Conservation (phyloP, 169 alveolate genomes). For the Plasmodium relictum region DNA sequence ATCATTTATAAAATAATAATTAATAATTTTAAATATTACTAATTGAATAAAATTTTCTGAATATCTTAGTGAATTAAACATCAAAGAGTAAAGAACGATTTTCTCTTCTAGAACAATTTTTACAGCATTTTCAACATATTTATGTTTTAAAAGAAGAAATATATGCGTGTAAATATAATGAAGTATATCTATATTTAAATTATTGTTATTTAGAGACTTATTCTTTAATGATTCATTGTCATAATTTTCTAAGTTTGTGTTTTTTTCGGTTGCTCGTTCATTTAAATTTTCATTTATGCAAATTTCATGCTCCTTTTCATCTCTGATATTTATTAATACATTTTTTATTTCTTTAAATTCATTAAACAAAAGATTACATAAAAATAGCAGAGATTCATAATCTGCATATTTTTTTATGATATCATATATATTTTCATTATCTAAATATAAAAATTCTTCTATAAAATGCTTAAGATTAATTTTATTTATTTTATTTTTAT, state of each 20-base stretch:
- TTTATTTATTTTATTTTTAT: slow-evolving; percentile 34
- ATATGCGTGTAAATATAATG: slow-evolving; percentile 45
- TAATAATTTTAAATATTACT: slow-evolving; percentile 60
- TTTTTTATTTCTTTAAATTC: slow-evolving; percentile 45
- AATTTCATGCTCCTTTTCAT: background rate
- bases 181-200: background rate
- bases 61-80: slow-evolving; percentile 68
- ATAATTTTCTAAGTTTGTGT: background rate
- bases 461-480: slow-evolving; percentile 27
- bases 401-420: slow-evolving; percentile 39
- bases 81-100: slow-evolving; percentile 62
- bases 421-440: slow-evolving; percentile 36
- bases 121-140: slow-evolving; percentile 37
- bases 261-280: background rate
- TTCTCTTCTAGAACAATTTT: slow-evolving; percentile 53
- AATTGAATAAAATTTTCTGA: slow-evolving; percentile 65
- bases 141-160: slow-evolving; percentile 57
- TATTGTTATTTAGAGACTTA: background rate
- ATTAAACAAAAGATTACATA: slow-evolving; percentile 38
- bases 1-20: slow-evolving; percentile 40
- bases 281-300: background rate
- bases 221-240: background rate
- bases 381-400: slow-evolving; percentile 41
- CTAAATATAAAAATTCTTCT: slow-evolving; percentile 33
- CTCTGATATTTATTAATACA: slow-evolving; percentile 13